Percentiles rank a stretch among this genome's conserved stretches.
Conservation (phyloP, 768 basidiomycete species). For the Coprinellus aureogranulatus region DNA sequence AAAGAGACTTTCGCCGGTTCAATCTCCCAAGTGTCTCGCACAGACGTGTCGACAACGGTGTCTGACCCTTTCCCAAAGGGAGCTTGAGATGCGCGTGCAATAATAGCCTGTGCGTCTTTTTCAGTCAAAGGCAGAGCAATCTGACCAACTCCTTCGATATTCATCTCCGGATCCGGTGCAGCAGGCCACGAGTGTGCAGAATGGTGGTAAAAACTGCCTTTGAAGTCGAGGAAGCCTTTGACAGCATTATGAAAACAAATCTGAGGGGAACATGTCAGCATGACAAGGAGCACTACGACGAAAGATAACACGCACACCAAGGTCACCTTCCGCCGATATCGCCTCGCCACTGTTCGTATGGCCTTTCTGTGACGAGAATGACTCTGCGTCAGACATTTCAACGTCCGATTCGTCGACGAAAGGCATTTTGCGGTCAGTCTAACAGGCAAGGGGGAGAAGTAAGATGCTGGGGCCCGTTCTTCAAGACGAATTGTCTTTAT, state of each 20-base stretch:
- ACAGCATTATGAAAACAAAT: conserved; percentile 18
- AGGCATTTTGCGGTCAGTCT: too few species aligned
- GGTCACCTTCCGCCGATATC: too few species aligned
- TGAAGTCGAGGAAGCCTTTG: conserved; percentile 27
- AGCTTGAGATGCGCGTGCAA: conserved; percentile 33
- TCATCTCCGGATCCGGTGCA: conserved; percentile 41
- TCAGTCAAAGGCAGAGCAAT: conserved; percentile 42
- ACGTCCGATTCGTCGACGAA: too few species aligned
- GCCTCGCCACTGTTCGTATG: too few species aligned
- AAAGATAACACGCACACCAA: too few species aligned
- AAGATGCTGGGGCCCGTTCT: too few species aligned
- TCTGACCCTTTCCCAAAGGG: conserved; percentile 45
- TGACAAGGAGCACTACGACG: too few species aligned
- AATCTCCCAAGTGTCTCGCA: conserved; percentile 53
- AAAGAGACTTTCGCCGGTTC: conserved; percentile 38
- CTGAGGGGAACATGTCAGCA: too few species aligned
- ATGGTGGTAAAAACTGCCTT: conserved; percentile 31
- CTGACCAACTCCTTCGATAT: conserved; percentile 37
- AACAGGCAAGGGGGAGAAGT: too few species aligned
- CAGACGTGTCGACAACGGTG: conserved; percentile 41
- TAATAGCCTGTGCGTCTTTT: conserved; percentile 39
- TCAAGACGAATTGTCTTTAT: too few species aligned
- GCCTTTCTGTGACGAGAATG: too few species aligned
- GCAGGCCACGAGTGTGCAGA: conserved; percentile 11
- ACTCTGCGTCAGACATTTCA: too few species aligned